These are phyloP conservation scores for Cyclotella atomus DNA, from an alignment of 108 stramenopile species.

Conservation along the genomic window DNA sequence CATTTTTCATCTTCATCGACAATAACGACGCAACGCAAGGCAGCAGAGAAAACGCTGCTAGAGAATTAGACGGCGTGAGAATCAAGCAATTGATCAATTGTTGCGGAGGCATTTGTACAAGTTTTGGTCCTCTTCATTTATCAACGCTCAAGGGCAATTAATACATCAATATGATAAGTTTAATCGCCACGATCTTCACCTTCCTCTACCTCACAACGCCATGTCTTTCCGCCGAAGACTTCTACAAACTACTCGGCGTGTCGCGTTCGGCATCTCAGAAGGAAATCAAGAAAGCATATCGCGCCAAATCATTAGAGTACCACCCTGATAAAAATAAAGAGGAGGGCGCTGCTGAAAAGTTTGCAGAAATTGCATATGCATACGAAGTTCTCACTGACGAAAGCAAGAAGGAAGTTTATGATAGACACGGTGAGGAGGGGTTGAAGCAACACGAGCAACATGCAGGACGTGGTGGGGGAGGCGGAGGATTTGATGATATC, in stretches of 20 bases:
- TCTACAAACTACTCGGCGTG: conserved; percentile 83
- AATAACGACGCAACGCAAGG: too few species aligned
- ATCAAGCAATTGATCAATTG: too few species aligned
- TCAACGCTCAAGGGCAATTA: too few species aligned
- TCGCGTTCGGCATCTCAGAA: conserved; percentile 71
- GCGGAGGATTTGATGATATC: conserved; percentile 79
- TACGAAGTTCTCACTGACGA: conserved; percentile 97
- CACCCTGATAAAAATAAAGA: conserved; percentile 97
- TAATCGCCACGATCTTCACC: not conserved
- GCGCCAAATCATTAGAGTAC: conserved; percentile 89
- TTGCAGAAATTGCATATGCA: conserved; percentile 94
- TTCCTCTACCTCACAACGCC: conserved; percentile 6
- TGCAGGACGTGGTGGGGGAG: conserved; percentile 69
- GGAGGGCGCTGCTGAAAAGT: conserved; percentile 90
- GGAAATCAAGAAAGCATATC: conserved; percentile 96
- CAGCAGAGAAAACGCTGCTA: too few species aligned
- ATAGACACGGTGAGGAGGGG: conserved; percentile 97
- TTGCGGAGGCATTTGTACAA: too few species aligned
- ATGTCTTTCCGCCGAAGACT: conserved; percentile 51
- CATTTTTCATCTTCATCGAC: too few species aligned
- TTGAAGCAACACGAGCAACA: conserved; percentile 91
- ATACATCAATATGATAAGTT: too few species aligned
- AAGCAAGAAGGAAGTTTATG: conserved; percentile 93
- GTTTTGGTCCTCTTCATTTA: too few species aligned
- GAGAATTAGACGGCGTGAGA: too few species aligned